Evolutionary conservation across 805 yeast species (phyloP), one percentile per base, ranked within the genome.

Genomic region (Metschnikowia borealis): DNA sequence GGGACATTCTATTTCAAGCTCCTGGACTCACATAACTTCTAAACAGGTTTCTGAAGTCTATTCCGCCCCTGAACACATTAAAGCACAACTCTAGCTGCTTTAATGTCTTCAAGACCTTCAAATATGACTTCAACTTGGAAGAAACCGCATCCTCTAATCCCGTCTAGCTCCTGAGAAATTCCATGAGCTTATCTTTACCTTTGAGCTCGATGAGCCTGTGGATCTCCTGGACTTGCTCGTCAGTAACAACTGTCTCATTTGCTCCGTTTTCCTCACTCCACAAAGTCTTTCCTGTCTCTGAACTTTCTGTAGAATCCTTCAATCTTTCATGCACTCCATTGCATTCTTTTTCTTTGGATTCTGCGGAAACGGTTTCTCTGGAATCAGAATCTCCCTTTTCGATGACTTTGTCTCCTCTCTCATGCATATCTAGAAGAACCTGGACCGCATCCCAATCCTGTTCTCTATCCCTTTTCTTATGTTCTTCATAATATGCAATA

Each of bases 151-250:
- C 13, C 29, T 2, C 4, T 8, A 26, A 4, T 26, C 17, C 17
- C 8, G 17, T 26, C 7, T 32, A 15, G 48, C 23, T 50, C 69
- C 69, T 50, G 17, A 89, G 72, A 62, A 89, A 85, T 40, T 78
- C 66, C 55, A 88, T 46, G 40, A 90, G 65, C 44, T 79, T 77
- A 4, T 82, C 88, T 56, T 79, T 78, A 1, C 96, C 96, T 64
- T 87, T 90, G 38, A 79, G 53, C 54, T 80, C 77, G 65, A 91
- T 76, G 46, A 91, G 67, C 57, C 73, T 70, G 59, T 81, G 84
- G 40, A 90, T 78, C 21, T 80, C 43, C 6, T 45, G 37, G 14
- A 31, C 29, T 32, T 33, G 26, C 13, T 32, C 20, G n/a, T 26
- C 26, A 5, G 37, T 33, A 10, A 33, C 38, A 31, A 23, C 6